Base-by-base conservation (phyloP, 2,329 filamentous ascomycete genomes). In the Bipolaris cookei region DNA sequence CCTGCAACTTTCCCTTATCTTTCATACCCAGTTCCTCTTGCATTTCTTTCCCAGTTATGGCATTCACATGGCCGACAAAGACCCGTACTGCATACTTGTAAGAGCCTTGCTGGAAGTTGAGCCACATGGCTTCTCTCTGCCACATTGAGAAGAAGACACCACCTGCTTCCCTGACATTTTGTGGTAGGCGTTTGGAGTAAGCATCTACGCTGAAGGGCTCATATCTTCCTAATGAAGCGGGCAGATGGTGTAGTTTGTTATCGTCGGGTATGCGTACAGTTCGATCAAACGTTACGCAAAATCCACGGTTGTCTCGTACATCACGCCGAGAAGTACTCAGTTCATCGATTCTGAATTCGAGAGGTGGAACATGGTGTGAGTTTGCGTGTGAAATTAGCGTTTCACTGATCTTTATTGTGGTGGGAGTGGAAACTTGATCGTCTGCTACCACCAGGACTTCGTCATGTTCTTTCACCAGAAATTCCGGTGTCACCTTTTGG, bases 91-190 rank as follows among this genome's bases (percentile, higher is more conserved):
- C 49, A 37, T 43, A 44, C 1, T 30, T 44, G 0, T 20, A 6
- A 4, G 3, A 18, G 42, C 8, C 10, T 28, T 14, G 10, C 2
- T 16, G 0, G 25, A 44, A 52, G 3, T 18, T 45, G 16, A 46
- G 4, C 41, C 50, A 52, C 50, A 52, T 52, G 1, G 50, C 50
- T 5, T 52, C 50, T 6, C 50, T n/a, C 13, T 52, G 50, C 41
- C 50, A 52, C 41, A 52, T 46, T 1, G 50, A 20, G 3, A 52
- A 39, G 23, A 52, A 46, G 0, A 52, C 14, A 3, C 50, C 32
- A 3, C 42, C 50, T 1, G 3, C 2, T 0, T 52, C 8, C 4
- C 2, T 18, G 3, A 52, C 34, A 1, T 11, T 21, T 1, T 3
- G 3, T 0, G 50, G 34, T 3, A 52, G 13, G 3, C 11, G 14